Conservation (phyloP, 192 early-diverging fungal species). For the Chytriomyces hyalinus region DNA sequence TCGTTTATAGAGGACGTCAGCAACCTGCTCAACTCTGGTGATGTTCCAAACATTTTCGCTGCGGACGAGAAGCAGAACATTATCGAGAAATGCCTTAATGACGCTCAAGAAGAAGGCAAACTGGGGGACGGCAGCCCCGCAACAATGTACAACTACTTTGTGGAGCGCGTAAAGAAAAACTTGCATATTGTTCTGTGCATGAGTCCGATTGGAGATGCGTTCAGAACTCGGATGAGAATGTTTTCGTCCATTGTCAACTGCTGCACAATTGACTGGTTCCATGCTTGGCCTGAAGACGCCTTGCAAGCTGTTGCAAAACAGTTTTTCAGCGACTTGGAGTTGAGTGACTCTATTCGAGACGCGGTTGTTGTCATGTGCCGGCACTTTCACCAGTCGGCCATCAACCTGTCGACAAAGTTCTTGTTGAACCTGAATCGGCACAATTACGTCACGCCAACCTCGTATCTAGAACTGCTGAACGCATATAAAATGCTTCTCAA, state of each 20-base stretch:
- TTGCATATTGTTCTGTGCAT: constrained; percentile 68
- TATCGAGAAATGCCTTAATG: constrained; percentile 53
- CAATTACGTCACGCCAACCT: constrained; percentile 69
- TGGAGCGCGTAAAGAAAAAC: constrained; percentile 61
- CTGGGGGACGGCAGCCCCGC: constrained; percentile 58
- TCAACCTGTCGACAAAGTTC: constrained; percentile 58
- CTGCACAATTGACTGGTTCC: constrained; percentile 73
- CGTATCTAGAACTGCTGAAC: constrained; percentile 61
- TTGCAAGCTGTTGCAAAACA: constrained; percentile 65
- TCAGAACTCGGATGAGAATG: constrained; percentile 61
- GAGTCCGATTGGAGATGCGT: constrained; percentile 70
- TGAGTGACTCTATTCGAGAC: constrained; percentile 38
- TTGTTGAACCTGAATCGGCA: constrained; percentile 53
- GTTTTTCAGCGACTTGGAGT: constrained; percentile 60
- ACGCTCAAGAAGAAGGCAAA: constrained; percentile 60
- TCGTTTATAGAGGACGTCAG: constrained; percentile 69
- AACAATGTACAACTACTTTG: constrained; percentile 68
- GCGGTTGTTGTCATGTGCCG: constrained; percentile 59
- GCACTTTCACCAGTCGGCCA: constrained; percentile 62
- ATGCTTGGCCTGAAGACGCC: constrained; percentile 71
- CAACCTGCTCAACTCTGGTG: constrained; percentile 62
- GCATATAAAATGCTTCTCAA: constrained; percentile 60
- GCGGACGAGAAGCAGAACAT: constrained; percentile 63
- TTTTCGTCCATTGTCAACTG: constrained; percentile 69
- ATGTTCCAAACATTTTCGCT: constrained; percentile 67